Conservation (phyloP, 768 basidiomycete genomes). For the Udeniomyces megalosporus region DNA sequence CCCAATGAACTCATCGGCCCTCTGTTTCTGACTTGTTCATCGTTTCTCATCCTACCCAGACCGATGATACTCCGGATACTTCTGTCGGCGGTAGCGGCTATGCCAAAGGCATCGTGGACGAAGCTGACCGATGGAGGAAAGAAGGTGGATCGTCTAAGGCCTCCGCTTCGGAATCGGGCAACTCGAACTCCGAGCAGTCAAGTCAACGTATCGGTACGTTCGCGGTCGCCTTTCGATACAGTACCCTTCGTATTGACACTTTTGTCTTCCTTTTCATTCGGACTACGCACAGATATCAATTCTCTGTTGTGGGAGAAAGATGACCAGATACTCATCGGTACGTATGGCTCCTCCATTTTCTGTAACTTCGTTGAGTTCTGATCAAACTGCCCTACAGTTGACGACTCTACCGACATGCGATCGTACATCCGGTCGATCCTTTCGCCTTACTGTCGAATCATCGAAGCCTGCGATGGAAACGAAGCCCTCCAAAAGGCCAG, state of each 20-base stretch:
- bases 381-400: neutral
- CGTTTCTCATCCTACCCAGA: no score
- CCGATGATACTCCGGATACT: neutral
- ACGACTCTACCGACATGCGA: neutral
- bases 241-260: no score
- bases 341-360: neutral
- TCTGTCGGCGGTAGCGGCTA: neutral
- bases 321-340: neutral
- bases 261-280: neutral
- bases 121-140: neutral
- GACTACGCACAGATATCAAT: neutral
- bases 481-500: neutral
- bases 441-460: neutral
- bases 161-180: neutral
- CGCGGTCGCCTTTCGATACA: no score
- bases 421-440: neutral
- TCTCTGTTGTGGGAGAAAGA: neutral
- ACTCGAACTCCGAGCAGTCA: neutral
- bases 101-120: slow-evolving; percentile 1
- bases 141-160: neutral
- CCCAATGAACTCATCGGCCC: no score
- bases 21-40: no score
- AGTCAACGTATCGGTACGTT: no score
- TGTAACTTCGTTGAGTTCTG: neutral
- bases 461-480: neutral